Evolutionary conservation across 1,284 basidiomycete species (phyloP), one percentile per base, ranked within the genome.

Genomic region (Ganoderma boninense): DNA sequence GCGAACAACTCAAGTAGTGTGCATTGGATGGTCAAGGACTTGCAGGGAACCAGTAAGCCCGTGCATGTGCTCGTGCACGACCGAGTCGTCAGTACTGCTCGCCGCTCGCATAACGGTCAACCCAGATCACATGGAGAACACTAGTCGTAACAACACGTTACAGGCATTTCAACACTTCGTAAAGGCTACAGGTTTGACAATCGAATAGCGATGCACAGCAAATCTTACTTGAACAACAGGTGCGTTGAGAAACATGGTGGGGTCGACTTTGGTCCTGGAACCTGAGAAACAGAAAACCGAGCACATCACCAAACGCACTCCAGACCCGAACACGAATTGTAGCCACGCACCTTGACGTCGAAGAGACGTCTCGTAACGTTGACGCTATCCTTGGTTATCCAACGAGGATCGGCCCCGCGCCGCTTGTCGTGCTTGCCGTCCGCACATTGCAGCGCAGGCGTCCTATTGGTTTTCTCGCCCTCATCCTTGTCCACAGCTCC

Each of bases 181-280:
- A 43, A 63, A 35, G 46, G 68, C 68, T 66, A 68, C 66, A 71
- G 49, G 29, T 56, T 63, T 56, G 46, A 46, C 54, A 40, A 69
- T 70, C 61, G 62, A 61, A 70, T 68, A 72, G 69, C 73, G 49
- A 72, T 67, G 69, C 49, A 74, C 70, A 72, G 70, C 73, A 38
- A 66, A 64, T 59, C 54, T 62, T 72, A 63, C 59, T 69, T 63
- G 62, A 67, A 73, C 72, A 71, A 35, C 29, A 35, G 49, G 43
- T 57, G 64, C 66, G 62, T 71, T 57, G 46, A 66, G 60, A 61
- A 54, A 71, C 73, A 74, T 52, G 69, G 40, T 42, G 52, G 62
- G 52, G 64, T 67, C 69, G 63, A 57, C 54, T 67, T 63, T 66
- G 29, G 4, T 32, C 29, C 29, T 32, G 52, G 67, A 60, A 43